Evolutionary conservation across 2,329 filamentous ascomycete genomes (phyloP).

Genomic region (Dactylellina leptospora): DNA sequence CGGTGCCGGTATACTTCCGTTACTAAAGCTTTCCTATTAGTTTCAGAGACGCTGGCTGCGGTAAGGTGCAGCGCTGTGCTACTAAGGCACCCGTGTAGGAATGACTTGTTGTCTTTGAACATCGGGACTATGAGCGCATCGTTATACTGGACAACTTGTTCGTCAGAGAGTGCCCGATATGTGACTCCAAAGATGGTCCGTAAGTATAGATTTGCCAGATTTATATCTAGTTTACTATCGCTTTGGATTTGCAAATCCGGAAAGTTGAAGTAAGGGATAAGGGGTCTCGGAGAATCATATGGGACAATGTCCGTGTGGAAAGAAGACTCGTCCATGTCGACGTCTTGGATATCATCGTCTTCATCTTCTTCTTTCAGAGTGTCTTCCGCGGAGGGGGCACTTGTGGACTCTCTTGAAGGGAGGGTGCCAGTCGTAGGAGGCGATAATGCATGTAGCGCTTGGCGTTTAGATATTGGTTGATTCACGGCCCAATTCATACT

Average conservation of each 20-base stretch:
- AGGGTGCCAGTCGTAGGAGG: slow-evolving; percentile 37
- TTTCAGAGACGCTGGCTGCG: slow-evolving; percentile 39
- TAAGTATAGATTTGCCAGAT: slow-evolving; percentile 46
- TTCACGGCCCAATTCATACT: slow-evolving; percentile 44
- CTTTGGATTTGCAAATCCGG: slow-evolving; percentile 43
- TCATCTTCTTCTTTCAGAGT: slow-evolving; percentile 32
- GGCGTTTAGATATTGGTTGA: slow-evolving; percentile 11
- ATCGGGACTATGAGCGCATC: slow-evolving; percentile 50
- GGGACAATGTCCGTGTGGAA: slow-evolving; percentile 16
- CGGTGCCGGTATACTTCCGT: slow-evolving; percentile 47
- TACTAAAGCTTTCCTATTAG: slow-evolving; percentile 37
- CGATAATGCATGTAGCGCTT: slow-evolving; percentile 20
- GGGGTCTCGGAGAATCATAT: slow-evolving; percentile 6
- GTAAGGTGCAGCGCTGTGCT: slow-evolving; percentile 50
- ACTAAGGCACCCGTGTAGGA: slow-evolving; percentile 48
- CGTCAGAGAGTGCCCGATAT: slow-evolving; percentile 50
- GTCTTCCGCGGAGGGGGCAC: slow-evolving; percentile 19
- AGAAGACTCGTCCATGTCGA: slow-evolving; percentile 28
- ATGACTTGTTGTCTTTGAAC: slow-evolving; percentile 49
- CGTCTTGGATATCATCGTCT: slow-evolving; percentile 12
- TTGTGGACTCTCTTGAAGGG: slow-evolving; percentile 31
- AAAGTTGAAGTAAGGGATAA: slow-evolving; percentile 16
- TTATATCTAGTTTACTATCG: slow-evolving; percentile 40
- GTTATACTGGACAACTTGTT: slow-evolving; percentile 46
- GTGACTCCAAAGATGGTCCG: slow-evolving; percentile 48